Evolutionary conservation across 75 land plant genomes (phyloP), one percentile per base, ranked within the genome.

Genomic region (Azolla pinnata): DNA sequence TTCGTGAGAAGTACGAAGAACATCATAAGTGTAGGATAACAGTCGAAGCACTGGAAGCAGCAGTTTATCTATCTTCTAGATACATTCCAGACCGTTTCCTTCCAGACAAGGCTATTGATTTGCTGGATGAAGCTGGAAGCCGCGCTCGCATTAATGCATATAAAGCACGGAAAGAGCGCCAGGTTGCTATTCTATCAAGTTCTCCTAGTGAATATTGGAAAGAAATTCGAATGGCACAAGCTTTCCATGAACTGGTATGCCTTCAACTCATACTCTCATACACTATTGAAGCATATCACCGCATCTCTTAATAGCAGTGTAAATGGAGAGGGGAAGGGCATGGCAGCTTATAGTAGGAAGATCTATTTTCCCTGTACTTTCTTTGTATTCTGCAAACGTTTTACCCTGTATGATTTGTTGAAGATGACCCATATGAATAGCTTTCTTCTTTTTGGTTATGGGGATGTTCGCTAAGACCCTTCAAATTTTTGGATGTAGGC

Each of bases 101-200:
- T 61, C 97, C 97, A 53, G 97, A 92, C 65, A 92, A 92, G 71
- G 97, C 97, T 0, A 92, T 92, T 70, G 97, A 88, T 68, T 74
- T 92, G 40, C 66, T 92, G 58, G 97, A 92, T 64, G 97, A 92
- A 54, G 97, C 95, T 24, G 97, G 97, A 19, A 85, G 90, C 57
- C 75, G 77, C 38, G 98, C 90, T 29, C 83, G 84, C 38, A 91
- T 91, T 31, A 78, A 92, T 64, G 66, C 87, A 26, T 85, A 29
- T 59, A 85, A 72, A 65, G 79, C 60, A 61, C 78, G 61, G 61
- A 84, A 70, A 60, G 84, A 85, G 67, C 60, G 59, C n/a, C 79
- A 73, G 64, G 66, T 66, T 20, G 35, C 54, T 49, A 77, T 88
- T 60, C 80, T 92, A 30, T 73, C 81, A 25, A 80, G 73, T 58